Evolutionary conservation across 257 asterid genomes (phyloP), one percentile per base, ranked within the genome.

Genomic region (Eustoma russellianum): DNA sequence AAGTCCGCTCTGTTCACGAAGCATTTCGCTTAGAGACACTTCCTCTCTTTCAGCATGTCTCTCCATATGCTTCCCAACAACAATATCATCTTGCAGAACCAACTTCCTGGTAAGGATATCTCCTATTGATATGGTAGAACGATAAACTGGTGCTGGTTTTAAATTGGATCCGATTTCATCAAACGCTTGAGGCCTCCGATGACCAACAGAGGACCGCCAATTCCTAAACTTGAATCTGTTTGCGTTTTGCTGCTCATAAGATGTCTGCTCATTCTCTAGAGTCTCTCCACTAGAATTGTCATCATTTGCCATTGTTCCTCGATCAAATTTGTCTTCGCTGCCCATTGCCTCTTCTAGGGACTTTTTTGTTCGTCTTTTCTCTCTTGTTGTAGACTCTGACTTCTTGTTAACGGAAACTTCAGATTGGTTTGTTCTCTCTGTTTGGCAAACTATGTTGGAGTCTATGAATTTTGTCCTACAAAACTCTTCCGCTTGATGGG

Each of bases 21-120:
- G 77, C 97, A 89, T 85, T 68, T 89, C 85, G 82, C 97, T 89
- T 77, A 89, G 58, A 14, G 91, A 76, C 18, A 77, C 80, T 54
- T 69, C 83, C 41, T 71, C 66, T 62, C 77, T 77, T 68, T 71
- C 85, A 15, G 51, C 56, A 41, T 58, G 75, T 68, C 70, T 65
- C 67, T 83, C 85, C 53, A 64, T 66, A 49, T 66, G 79, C 55
- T 62, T 67, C 17, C 77, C 91, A 59, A 71, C 55, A 5, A 73
- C 48, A 14, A 69, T 63, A 17, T 86, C 85, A 16, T 86, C 88
- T 57, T 67, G 76, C 14, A 77, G 35, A 44, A 77, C 60, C 67
- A 75, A 11, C 65, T 84, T 84, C 74, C 81, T 65, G 55, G 77
- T 71, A 47, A 82, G 60, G 30, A 83, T 65, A 34, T 80, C 80